A percentile compares a stretch with the other conserved stretches of the same genome.
Evolutionary conservation across 208 protist species (phyloP).

Genomic region (Phytomonas francai): DNA sequence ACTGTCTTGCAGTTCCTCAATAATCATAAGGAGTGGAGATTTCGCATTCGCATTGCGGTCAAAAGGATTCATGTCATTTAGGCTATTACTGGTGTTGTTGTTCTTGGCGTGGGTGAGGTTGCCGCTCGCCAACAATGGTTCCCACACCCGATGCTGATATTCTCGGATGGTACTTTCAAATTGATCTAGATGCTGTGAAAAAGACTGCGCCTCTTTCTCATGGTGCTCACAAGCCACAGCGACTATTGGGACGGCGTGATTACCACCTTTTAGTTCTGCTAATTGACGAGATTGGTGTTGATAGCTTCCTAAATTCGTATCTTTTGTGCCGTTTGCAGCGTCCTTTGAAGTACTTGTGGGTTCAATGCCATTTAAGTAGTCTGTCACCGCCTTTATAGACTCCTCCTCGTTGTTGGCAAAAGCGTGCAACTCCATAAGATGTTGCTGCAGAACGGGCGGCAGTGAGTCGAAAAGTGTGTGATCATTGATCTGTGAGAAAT

Average conservation of each 20-base stretch:
- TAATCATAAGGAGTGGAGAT: not conserved
- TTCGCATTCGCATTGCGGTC: not conserved
- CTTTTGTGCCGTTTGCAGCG: not conserved
- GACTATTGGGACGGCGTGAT: conserved; percentile 42
- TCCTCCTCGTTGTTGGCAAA: conserved; percentile 69
- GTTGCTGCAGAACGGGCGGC: conserved; percentile 55
- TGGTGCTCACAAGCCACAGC: conserved; percentile 54
- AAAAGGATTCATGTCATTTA: not conserved
- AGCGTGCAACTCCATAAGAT: conserved; percentile 62
- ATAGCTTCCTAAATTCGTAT: conserved; percentile 17
- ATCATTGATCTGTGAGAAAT: conserved; percentile 67
- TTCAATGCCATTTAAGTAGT: conserved; percentile 45
- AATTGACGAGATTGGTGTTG: conserved; percentile 17
- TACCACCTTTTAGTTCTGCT: conserved; percentile 23
- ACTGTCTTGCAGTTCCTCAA: not conserved
- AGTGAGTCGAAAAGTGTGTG: conserved; percentile 60
- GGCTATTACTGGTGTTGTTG: not conserved
- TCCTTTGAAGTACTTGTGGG: not conserved
- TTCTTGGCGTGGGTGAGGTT: not conserved
- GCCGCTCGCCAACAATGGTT: conserved; percentile 31
- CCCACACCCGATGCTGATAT: conserved; percentile 56
- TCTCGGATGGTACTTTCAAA: conserved; percentile 45
- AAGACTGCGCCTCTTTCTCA: conserved; percentile 37
- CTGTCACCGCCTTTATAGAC: conserved; percentile 36
- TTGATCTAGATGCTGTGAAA: conserved; percentile 36